Percentiles rank a stretch among this genome's conserved stretches.
Conservation (phyloP, 441 rosid genomes). For the Syzygium syzygioides region DNA sequence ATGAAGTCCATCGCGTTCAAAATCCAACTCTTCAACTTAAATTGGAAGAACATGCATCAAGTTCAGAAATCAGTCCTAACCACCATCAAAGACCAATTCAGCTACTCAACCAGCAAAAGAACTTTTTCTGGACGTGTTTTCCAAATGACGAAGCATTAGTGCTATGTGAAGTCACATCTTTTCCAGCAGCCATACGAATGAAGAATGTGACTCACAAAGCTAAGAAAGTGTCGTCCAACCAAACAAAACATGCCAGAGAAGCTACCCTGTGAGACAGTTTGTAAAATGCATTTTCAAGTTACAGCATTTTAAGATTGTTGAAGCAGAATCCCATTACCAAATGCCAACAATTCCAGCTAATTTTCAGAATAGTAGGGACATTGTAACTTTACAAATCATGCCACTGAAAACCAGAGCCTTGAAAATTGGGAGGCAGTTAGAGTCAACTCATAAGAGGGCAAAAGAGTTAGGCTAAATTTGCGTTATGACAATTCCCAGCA, state of each 20-base stretch:
- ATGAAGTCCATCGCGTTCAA: conserved; percentile 51
- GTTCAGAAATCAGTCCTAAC: not conserved
- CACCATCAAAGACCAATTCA: not conserved
- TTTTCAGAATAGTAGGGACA: not conserved
- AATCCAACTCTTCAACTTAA: conserved; percentile 11
- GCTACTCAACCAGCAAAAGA: not conserved
- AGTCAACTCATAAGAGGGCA: not conserved
- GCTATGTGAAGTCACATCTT: not conserved
- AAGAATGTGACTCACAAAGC: not conserved
- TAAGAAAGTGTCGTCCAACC: not conserved
- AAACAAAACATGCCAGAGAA: not conserved
- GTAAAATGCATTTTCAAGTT: not conserved
- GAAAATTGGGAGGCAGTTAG: not conserved
- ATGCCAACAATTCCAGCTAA: not conserved
- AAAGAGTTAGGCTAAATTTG: not conserved
- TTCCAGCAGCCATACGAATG: not conserved
- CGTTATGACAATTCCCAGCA: not conserved
- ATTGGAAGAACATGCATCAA: not conserved
- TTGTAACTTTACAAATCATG: not conserved
- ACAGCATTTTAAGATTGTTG: not conserved
- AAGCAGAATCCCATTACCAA: not conserved
- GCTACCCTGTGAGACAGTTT: not conserved
- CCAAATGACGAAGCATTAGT: not conserved
- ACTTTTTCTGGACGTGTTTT: not conserved
- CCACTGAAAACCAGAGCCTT: not conserved